Evolutionary conservation across 1,284 basidiomycete species (phyloP), one percentile per base, ranked within the genome.

Genomic region (Malassezia sympodialis): DNA sequence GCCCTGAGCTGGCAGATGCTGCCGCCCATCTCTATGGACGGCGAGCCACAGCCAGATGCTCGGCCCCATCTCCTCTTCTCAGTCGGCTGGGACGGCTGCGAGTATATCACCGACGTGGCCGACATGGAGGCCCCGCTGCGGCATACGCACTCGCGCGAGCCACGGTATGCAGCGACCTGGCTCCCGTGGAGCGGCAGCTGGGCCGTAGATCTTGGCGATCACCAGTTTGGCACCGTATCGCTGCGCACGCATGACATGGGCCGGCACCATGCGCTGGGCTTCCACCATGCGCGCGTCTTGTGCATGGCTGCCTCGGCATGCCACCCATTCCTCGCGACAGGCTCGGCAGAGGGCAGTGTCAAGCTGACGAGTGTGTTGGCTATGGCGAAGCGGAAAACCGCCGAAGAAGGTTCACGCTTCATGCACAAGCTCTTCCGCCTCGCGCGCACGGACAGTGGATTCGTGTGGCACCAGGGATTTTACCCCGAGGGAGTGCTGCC

Each of bases 391-490:
- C 55, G 55, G 31, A 52, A 52, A 24, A 34, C 51, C 27, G 30
- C 35, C 6, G 55, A 51, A 5, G 40, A 46, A 24, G 49, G 55
- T 14, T 21, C 28, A 17, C 43, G 55, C 8, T 37, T 57, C 11
- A 52, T 57, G 49, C 55, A 52, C 44, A 47, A 47, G 31, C 49
- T 35, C 19, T 52, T 57, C 44, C 55, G 55, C 15, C 45, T 57
- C 14, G 27, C 24, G 17, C 39, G 17, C n/a, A 6, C 37, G 24
- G 48, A 12, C n/a, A 32, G 14, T 27, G 23, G 42, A 14, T 50
- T 40, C n/a, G 27, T 24, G 8, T n/a, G 51, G 19, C 27, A 10
- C 8, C 28, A 57, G 10, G 40, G 42, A 21, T 52, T 47, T 19
- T 48, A 40, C 19, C 55, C 55, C 26, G 55, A 57, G 17, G 55